Evolutionary conservation across 148 eudicot species (phyloP).

Genomic region (Pharnaceum exiguum): DNA sequence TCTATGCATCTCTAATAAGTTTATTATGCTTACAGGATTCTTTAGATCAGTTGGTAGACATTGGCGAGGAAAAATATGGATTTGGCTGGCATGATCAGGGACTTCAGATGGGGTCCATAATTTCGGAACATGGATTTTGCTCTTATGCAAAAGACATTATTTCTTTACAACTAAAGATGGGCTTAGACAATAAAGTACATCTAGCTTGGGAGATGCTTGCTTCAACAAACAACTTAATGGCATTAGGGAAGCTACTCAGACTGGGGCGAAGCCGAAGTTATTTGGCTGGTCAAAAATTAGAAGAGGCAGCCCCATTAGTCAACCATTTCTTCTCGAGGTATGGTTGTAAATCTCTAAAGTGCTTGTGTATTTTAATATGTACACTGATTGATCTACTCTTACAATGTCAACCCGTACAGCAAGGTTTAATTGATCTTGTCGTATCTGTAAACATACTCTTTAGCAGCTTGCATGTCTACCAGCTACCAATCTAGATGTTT

Average conservation of each 20-base stretch:
- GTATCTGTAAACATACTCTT: background rate
- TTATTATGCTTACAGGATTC: constrained; percentile 44
- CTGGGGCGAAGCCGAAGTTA: constrained; percentile 25
- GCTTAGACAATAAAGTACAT: constrained; percentile 36
- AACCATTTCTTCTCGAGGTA: constrained; percentile 40
- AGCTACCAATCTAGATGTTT: too few relatives aligned
- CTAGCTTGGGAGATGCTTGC: constrained; percentile 68
- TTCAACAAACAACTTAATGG: constrained; percentile 49
- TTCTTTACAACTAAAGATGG: constrained; percentile 36
- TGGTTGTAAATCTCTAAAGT: constrained; percentile 2
- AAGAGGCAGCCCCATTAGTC: constrained; percentile 18
- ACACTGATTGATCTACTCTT: background rate
- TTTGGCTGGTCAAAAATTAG: constrained; percentile 10
- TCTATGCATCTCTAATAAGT: constrained; percentile 16
- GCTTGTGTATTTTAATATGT: background rate
- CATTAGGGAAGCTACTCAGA: constrained; percentile 67
- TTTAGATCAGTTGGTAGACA: constrained; percentile 29
- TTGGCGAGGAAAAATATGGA: constrained; percentile 40
- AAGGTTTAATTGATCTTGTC: background rate
- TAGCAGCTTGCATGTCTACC: too few relatives aligned
- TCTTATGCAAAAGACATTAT: constrained; percentile 50
- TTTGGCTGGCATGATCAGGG: constrained; percentile 63
- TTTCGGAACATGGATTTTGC: constrained; percentile 80
- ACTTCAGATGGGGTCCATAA: constrained; percentile 52
- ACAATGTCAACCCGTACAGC: background rate